phyloP scores from a whole-genome alignment of 139 green algal species.

The Chlorella sp. region DNA sequence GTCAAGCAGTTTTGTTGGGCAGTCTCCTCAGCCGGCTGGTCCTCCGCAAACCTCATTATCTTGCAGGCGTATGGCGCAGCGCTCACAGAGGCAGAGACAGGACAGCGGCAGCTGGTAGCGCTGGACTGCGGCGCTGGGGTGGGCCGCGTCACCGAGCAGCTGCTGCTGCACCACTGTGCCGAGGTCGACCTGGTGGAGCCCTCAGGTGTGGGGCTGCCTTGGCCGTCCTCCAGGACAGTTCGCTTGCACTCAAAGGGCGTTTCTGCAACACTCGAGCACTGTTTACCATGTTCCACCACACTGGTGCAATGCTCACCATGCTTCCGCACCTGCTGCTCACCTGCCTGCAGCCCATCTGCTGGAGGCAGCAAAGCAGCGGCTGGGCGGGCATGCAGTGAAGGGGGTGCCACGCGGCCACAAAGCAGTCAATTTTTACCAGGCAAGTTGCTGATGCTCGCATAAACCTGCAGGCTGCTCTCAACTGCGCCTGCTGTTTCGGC shows the following conservation, averaged over 20 bases:
- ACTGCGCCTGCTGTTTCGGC: no score
- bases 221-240: no score
- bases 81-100: conserved; percentile 61
- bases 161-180: conserved; percentile 90
- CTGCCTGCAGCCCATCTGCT: conserved; percentile 67
- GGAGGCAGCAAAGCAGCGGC: conserved; percentile 47
- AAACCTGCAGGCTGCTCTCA: no score
- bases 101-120: conserved; percentile 51
- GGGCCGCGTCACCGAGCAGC: conserved; percentile 86
- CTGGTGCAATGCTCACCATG: no score
- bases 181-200: conserved; percentile 94
- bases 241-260: no score
- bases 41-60: neutral
- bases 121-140: conserved; percentile 95
- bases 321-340: no score
- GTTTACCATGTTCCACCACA: no score
- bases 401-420: conserved; percentile 40
- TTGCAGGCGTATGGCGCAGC: conserved; percentile 58
- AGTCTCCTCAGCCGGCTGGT: neutral
- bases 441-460: no score
- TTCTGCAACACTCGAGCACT: no score
- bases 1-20: no score
- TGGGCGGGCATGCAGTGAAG: neutral
- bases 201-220: conserved; percentile 40
- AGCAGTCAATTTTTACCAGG: conserved; percentile 54